phyloP scores from a whole-genome alignment of 2,329 filamentous ascomycete species.

The Hymenoscyphus fraxineus region DNA sequence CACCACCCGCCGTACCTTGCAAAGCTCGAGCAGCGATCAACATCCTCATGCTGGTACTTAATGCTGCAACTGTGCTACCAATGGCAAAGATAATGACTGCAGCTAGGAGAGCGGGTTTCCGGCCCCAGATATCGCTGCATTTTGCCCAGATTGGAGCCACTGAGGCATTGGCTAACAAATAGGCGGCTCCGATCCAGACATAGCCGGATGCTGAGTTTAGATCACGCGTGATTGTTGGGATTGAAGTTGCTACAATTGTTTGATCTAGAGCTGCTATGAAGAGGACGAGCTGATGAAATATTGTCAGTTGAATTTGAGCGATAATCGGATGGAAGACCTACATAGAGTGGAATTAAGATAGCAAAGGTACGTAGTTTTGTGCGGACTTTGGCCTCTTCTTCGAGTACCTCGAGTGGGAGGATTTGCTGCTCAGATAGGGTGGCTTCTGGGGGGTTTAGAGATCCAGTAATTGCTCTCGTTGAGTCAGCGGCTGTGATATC shows the following conservation, averaged over 20 bases:
- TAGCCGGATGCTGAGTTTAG: conserved; percentile 44
- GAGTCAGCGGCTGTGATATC: neutral
- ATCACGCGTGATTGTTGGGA: conserved; percentile 38
- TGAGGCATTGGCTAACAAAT: conserved; percentile 46
- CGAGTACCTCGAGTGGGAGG: neutral
- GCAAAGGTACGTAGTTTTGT: neutral
- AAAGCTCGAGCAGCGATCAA: conserved; percentile 58
- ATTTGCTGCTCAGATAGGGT: neutral
- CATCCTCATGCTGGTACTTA: conserved; percentile 57
- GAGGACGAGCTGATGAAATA: neutral
- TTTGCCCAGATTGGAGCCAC: conserved; percentile 45
- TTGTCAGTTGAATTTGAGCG: neutral
- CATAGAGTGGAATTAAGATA: neutral
- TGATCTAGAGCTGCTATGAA: conserved; percentile 2
- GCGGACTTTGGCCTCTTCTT: neutral
- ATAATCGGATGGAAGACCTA: neutral
- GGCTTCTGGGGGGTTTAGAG: neutral
- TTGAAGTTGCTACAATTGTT: conserved; percentile 39
- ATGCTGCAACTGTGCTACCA: conserved; percentile 56
- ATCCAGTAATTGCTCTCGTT: neutral
- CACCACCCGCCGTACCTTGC: conserved; percentile 62
- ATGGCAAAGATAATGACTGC: conserved; percentile 60
- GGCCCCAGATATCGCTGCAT: conserved; percentile 63
- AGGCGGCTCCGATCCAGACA: conserved; percentile 51
- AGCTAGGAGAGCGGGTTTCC: conserved; percentile 58